These are phyloP conservation scores for Puccinia coronata DNA, from an alignment of 1,284 basidiomycete genomes.

Conservation along the genomic window DNA sequence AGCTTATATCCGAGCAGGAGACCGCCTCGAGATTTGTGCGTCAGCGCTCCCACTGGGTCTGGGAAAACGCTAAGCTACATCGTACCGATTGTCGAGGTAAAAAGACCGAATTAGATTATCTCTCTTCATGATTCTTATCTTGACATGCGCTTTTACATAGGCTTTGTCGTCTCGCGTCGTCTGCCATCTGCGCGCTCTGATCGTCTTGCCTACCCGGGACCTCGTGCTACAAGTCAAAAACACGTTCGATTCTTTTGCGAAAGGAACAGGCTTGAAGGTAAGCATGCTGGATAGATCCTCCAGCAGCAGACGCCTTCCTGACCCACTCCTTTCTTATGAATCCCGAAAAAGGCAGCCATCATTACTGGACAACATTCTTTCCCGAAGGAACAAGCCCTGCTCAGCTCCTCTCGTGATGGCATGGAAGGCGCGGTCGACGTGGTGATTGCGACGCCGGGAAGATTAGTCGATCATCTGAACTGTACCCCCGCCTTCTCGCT, in stretches of 20 bases:
- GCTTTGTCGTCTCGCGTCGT: constrained; percentile 72
- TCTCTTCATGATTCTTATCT: no score
- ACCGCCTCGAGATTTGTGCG: constrained; percentile 79
- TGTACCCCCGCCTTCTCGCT: constrained; percentile 85
- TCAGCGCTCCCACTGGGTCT: constrained; percentile 96
- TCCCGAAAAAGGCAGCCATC: constrained; percentile 45
- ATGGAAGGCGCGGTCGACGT: constrained; percentile 83
- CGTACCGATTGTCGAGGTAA: constrained; percentile 83
- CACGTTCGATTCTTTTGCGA: constrained; percentile 79
- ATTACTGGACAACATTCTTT: constrained; percentile 58
- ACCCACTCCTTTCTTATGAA: no score
- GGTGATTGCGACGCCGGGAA: constrained; percentile 90
- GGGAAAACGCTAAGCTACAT: constrained; percentile 96
- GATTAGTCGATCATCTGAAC: constrained; percentile 88
- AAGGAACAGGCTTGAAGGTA: constrained; percentile 83
- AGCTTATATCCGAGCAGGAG: constrained; percentile 71
- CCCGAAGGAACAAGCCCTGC: constrained; percentile 54
- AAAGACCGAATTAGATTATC: neutral
- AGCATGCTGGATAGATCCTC: constrained; percentile 49
- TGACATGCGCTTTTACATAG: no score
- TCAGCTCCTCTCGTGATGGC: constrained; percentile 10
- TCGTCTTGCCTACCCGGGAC: constrained; percentile 92
- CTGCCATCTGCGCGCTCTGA: constrained; percentile 81
- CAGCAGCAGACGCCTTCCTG: neutral
- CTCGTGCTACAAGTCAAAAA: constrained; percentile 90